Evolutionary conservation across 129 eudicot genomes (phyloP).

Genomic region (Pseudognaphalium luteoalbum): DNA sequence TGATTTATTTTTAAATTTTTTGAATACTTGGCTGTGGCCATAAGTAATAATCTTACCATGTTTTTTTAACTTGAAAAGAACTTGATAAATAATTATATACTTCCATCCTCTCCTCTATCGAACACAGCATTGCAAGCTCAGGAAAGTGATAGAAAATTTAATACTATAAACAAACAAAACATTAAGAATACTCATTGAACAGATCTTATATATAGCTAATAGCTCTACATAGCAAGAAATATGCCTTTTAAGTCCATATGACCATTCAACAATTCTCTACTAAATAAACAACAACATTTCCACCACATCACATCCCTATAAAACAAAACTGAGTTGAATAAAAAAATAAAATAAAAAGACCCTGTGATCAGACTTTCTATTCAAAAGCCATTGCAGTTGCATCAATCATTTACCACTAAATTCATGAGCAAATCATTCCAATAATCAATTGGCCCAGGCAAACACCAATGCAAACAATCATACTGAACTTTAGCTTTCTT

Average conservation of each 20-base stretch:
- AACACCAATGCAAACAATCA: conserved; percentile 98
- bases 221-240: not conserved
- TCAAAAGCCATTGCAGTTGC: conserved; percentile 27
- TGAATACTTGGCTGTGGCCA: too few species aligned
- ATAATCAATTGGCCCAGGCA: conserved; percentile 94
- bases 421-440: conserved; percentile 95
- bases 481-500: conserved; percentile 52
- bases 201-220: conserved; percentile 2
- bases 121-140: too few species aligned
- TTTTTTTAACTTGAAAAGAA: too few species aligned
- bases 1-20: too few species aligned
- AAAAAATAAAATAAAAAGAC: not conserved
- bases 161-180: conserved; percentile 4
- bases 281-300: not conserved
- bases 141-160: not conserved
- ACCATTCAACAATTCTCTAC: conserved; percentile 11
- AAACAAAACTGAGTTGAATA: not conserved
- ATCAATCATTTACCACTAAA: conserved; percentile 56
- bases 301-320: conserved; percentile 4
- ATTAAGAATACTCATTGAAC: conserved; percentile 11
- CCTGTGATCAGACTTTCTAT: conserved; percentile 9
- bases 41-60: too few species aligned
- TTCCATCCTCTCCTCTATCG: too few species aligned
- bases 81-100: too few species aligned
- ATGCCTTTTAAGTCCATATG: conserved; percentile 15